Evolutionary conservation across 1,284 basidiomycete genomes (phyloP), one percentile per base, ranked within the genome.

Genomic region (Melanopsichium pennsylvanicum): DNA sequence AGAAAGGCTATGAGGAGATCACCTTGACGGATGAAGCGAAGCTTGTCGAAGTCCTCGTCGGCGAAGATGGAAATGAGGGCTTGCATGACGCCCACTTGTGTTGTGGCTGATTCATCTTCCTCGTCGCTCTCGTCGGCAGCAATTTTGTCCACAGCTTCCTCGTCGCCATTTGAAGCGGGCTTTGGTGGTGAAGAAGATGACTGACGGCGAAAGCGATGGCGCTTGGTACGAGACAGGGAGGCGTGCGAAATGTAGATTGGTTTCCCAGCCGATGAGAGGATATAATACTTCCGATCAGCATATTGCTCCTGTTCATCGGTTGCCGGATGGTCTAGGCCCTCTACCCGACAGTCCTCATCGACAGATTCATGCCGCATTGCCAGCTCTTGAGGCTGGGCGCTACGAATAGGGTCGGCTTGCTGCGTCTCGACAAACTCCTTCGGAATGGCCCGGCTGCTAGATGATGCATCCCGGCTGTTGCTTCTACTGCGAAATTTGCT

Each of bases 41-140:
- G 63, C 40, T 58, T 50, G 25, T 70, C 67, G 9, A 74, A 72
- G 6, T 75, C 73, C 37, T 79, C 77, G 39, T 77, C 74, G 22
- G 77, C 80, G 59, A 82, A 83, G 50, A 83, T 81, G 11, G 93
- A 94, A 44, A 98, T 89, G 8, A 98, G 85, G 2, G 95, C 93
- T 82, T 97, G 95, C 82, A 95, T 91, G 34, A 98, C 88, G 21
- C 93, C 95, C 75, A 95, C 90, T 21, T 88, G 88, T 11, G 90
- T 89, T 4, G 91, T 89, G 42, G 89, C 85, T 59, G 86, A 86
- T 60, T 90, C 84, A 21, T 83, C 82, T 43, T 79, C 76, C 29
- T 82, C 78, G 33, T 81, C 59, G 75, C 57, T 56, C 21, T 70
- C 61, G 23, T 50, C 37, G 35, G 31, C 39, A 33, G 35, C 23